A percentile compares a stretch with the other conserved stretches of the same genome.
phyloP scores from a whole-genome alignment of 1,284 basidiomycete species.

The Wolfiporia cocos region DNA sequence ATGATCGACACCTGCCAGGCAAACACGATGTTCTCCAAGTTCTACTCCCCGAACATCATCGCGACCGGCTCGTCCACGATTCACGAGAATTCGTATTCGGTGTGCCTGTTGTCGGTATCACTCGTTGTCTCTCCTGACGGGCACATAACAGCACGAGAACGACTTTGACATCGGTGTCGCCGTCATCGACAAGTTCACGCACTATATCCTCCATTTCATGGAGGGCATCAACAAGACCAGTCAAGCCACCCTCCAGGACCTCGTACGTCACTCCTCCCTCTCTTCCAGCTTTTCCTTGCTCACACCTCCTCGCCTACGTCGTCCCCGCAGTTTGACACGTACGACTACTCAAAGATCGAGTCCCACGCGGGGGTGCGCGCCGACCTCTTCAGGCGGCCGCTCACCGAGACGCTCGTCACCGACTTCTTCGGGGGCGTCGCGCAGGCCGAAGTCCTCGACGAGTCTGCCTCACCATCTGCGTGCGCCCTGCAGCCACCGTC shows the following conservation, averaged over 20 bases:
- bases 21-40: conserved; percentile 90
- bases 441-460: conserved; percentile 55
- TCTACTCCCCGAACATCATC: conserved; percentile 94
- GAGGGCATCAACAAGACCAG: conserved; percentile 91
- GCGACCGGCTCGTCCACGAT: conserved; percentile 88
- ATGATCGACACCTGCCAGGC: conserved; percentile 99
- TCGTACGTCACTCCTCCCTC: conserved; percentile 47
- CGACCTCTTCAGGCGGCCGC: conserved; percentile 72
- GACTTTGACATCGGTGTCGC: conserved; percentile 93
- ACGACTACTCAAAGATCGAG: conserved; percentile 69
- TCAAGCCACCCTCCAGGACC: conserved; percentile 74
- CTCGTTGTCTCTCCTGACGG: background rate
- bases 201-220: conserved; percentile 88
- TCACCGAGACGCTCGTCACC: conserved; percentile 75
- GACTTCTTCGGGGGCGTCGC: conserved; percentile 96
- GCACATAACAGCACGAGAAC: conserved; percentile 68
- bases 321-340: conserved; percentile 66
- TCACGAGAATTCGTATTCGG: conserved; percentile 94
- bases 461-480: background rate
- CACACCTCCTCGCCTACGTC: conserved; percentile 2
- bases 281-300: background rate
- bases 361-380: conserved; percentile 86
- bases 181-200: conserved; percentile 94
- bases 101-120: conserved; percentile 31
- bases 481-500: background rate